Evolutionary conservation across 768 basidiomycete genomes (phyloP).

Genomic region (Boletus reticulatus): DNA sequence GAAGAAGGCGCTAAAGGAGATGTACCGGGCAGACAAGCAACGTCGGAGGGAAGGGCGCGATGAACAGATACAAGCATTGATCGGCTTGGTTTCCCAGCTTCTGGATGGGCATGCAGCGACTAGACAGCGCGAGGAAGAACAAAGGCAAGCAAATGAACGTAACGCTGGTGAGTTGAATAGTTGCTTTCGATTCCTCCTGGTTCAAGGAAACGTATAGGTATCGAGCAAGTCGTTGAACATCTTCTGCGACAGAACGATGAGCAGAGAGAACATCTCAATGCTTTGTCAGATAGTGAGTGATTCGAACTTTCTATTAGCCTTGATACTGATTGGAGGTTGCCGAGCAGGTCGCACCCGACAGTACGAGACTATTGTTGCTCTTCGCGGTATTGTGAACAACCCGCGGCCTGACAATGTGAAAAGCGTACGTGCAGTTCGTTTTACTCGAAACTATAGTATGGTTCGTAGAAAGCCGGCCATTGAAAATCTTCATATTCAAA

Average conservation of each 20-base stretch:
- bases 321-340: constrained; percentile 46
- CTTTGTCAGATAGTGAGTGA: constrained; percentile 55
- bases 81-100: constrained; percentile 61
- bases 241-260: no score
- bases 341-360: constrained; percentile 57
- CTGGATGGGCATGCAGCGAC: constrained; percentile 54
- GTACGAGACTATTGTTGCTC: constrained; percentile 57
- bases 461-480: no score
- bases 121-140: constrained; percentile 50
- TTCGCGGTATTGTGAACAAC: constrained; percentile 67
- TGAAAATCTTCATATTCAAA: no score
- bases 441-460: neutral
- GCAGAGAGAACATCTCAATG: constrained; percentile 36
- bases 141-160: constrained; percentile 46
- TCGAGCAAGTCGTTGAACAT: constrained; percentile 55
- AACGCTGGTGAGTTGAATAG: constrained; percentile 49
- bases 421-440: constrained; percentile 45
- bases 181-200: neutral
- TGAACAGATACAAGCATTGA: constrained; percentile 50
- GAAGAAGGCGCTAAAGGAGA: constrained; percentile 60
- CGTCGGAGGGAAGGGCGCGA: constrained; percentile 53
- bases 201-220: constrained; percentile 37
- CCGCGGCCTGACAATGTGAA: constrained; percentile 78
- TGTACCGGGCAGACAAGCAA: constrained; percentile 62
- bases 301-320: neutral